Conservation (phyloP, 371 early-diverging fungal genomes). For the Syncephalastrum contaminatum region DNA sequence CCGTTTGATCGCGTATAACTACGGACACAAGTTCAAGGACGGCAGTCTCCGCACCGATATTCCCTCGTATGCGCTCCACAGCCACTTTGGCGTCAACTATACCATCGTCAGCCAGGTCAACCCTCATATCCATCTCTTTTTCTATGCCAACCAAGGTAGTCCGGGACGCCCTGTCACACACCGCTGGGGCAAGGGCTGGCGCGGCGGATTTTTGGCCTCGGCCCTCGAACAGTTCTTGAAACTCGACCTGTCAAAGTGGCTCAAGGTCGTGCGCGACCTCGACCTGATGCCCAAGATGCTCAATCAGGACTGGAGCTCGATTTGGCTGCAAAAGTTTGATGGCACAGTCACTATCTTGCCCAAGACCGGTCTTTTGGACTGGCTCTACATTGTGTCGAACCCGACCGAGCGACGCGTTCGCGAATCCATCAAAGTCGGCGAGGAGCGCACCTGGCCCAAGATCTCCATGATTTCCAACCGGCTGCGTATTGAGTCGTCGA, state of each 20-base stretch:
- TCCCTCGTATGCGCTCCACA: conserved; percentile 70
- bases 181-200: conserved; percentile 61
- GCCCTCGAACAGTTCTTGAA: conserved; percentile 77
- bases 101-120: conserved; percentile 91
- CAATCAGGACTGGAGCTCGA: conserved; percentile 77
- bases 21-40: conserved; percentile 83
- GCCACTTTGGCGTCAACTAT: conserved; percentile 84
- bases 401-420: conserved; percentile 63
- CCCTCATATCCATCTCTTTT: conserved; percentile 87
- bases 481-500: conserved; percentile 71
- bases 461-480: conserved; percentile 80
- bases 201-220: conserved; percentile 87
- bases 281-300: conserved; percentile 74
- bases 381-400: conserved; percentile 67
- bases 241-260: conserved; percentile 87
- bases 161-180: conserved; percentile 72
- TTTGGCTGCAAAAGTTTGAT: conserved; percentile 88
- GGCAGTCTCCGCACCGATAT: conserved; percentile 89
- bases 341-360: conserved; percentile 87
- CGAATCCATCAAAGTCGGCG: conserved; percentile 62
- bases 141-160: conserved; percentile 74
- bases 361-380: conserved; percentile 61
- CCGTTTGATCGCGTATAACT: conserved; percentile 70
- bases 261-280: conserved; percentile 76
- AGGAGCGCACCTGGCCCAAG: conserved; percentile 76